Evolutionary conservation across 2,329 filamentous ascomycete species (phyloP).

Genomic region (Colletotrichum sp.): DNA sequence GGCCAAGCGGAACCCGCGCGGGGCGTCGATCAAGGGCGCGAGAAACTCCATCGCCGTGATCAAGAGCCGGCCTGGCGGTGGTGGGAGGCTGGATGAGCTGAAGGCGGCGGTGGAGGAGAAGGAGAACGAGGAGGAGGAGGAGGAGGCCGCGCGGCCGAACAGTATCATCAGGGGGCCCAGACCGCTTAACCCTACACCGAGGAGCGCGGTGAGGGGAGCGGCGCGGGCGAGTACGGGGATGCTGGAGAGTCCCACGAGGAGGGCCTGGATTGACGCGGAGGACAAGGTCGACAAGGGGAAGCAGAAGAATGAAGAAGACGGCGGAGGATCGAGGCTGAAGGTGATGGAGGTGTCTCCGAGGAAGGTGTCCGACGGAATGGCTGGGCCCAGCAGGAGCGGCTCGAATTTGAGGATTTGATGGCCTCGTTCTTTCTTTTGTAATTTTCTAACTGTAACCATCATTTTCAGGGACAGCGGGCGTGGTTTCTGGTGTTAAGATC

Average conservation of each 20-base stretch:
- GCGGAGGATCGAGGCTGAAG: conserved; percentile 44
- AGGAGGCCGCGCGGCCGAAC: background rate
- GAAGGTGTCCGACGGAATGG: conserved; percentile 40
- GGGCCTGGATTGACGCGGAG: background rate
- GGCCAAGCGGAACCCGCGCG: background rate
- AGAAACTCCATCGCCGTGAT: conserved; percentile 7
- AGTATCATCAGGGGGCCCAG: background rate
- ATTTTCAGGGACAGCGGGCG: background rate
- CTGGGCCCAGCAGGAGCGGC: background rate
- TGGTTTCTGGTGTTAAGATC: background rate
- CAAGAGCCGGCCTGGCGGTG: background rate
- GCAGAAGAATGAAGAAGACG: conserved; percentile 24
- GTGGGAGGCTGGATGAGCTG: background rate
- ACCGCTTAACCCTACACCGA: background rate
- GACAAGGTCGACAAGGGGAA: background rate
- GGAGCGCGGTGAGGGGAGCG: background rate
- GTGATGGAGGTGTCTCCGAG: conserved; percentile 50
- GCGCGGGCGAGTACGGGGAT: background rate
- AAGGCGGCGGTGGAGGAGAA: conserved; percentile 9
- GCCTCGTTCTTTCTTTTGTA: conserved; percentile 12
- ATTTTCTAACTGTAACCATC: background rate
- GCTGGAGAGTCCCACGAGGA: background rate
- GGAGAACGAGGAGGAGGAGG: conserved; percentile 3
- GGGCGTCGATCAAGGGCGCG: background rate
- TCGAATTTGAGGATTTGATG: conserved; percentile 32